Base-by-base conservation (phyloP, 2,329 filamentous ascomycete species). In the Colletotrichum sansevieriae region DNA sequence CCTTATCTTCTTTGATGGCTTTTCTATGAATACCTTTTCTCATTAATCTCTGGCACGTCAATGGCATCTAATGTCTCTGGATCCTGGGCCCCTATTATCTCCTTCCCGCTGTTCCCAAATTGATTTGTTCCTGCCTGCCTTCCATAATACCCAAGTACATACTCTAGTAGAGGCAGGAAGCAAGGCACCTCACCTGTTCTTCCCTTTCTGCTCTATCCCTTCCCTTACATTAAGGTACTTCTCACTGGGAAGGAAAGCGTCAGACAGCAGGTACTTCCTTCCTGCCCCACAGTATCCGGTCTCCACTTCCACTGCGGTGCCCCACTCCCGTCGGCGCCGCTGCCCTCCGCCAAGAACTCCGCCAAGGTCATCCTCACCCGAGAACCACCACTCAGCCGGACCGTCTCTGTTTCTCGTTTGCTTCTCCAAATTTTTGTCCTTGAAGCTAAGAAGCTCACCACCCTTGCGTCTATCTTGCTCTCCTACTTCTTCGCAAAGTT, bases 301-400 rank as follows among this genome's bases (percentile, higher is more conserved):
- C 65, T 18, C 65, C 65, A 63, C 51, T 57, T 44, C 49, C 66
- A 49, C 66, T 49, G 33, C 43, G n/a, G 15, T 15, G 55, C 55
- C 63, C 66, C 66, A 61, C 62, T 61, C 43, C 66, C 63, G 66
- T 66, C 49, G 13, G 58, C 65, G 65, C 61, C 65, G 65, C 65
- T 55, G 43, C 65, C 60, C 52, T 68, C 65, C 62, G 65, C 65
- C 65, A 68, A 68, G 65, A 65, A 41, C 35, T 65, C 62, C 65
- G 66, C 66, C 62, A 69, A 69, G 66, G 66, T 66, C 62, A 66
- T 60, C 62, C 56, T 69, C 66, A 69, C 66, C 66, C 62, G 62
- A 57, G 62, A 65, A 69, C 62, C 61, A 69, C 66, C 49, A 61
- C 62, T 47, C 29, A 61, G 29, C 62, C 66, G 66, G 63, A 55